Evolutionary conservation across 1,139 yeast species (phyloP), one percentile per base, ranked within the genome.

Genomic region (Pichia terricola): DNA sequence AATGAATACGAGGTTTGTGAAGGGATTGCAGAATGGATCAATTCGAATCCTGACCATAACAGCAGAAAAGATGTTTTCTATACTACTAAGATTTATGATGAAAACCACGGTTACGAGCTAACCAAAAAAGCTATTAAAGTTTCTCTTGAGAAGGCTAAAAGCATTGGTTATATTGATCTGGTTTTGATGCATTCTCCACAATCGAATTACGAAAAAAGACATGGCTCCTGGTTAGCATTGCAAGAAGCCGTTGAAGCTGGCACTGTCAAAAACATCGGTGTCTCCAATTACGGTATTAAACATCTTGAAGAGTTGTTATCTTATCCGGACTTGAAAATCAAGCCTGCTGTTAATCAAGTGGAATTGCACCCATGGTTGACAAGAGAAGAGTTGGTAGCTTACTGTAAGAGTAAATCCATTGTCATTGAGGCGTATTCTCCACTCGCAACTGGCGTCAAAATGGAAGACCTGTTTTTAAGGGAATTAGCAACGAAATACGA

Each of bases 361-460:
- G 89, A 82, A 60, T 72, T 82, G 22, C 77, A 84, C 50, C 91
- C 89, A 1, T 82, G 88, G 87, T 68, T 80, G 45, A 80, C 79
- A 83, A 68, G 87, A 53, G 66, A 68, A 36, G 81, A 81, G 35
- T 62, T 82, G 43, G 76, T 77, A 3, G 71, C 72, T 36, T 80
- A 65, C 62, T 79, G 83, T 50, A 62, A 67, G 40, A 48, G 64
- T 42, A 57, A 75, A 54, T 70, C 73, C 61, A 69, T 82, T 34
- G 61, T 69, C 5, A 72, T 77, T 7, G 83, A 81, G 58, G 88
- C 91, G 1, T 84, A 75, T 61, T 75, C 85, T 4, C 91, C 94
- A 11, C 67, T 81, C 56, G 79, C 85, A 2, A 79, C 75, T 47
- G 83, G 87, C 4, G 58, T 62, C 43, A 73, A 75, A 53, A 57